Base-by-base conservation (phyloP, 306 rosid genomes). In the Pyrus bretschneideri region DNA sequence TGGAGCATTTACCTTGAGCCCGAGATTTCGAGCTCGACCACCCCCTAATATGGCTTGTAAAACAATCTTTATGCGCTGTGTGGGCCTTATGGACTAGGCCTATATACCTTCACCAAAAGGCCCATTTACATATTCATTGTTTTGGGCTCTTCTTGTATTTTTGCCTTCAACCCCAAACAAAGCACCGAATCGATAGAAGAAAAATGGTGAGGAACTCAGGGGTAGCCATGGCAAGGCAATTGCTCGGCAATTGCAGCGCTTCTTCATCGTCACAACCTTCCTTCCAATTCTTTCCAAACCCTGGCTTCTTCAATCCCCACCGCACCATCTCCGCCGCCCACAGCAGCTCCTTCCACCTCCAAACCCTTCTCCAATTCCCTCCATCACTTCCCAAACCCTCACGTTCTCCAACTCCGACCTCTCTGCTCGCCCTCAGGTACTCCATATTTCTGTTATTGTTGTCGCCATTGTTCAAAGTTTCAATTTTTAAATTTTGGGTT, bases 351-450 rank as follows among this genome's bases (percentile, higher is more conserved):
- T 42, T 51, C 81, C 61, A 22, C 35, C 15, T 58, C 68, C 27
- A 79, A 71, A 49, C 73, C 60, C 58, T 76, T 66, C 67, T 46
- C 76, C 67, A 49, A 19, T 52, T 42, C 69, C 59, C 19, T 22
- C 54, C 79, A 55, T 22, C 82, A 55, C 67, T 69, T 23, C 55
- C 38, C 69, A 8, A 11, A 17, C 15, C 54, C 25, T 19, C 65
- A 13, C 22, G 74, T 55, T 21, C 79, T 21, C 38, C 73, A 52
- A 51, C 33, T 13, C 29, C 75, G 80, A 73, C 21, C 71, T 33
- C 6, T 55, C 12, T 76, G 81, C 14, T 80, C 80, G 9, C 46
- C 84, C 80, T 25, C 82, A 54, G 82, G 80, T 64, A 6, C 72
- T 70, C 27, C 63, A 5, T 64, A 1, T 57, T 10, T 55, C 3